These are phyloP conservation scores for Quercus bicolor DNA, from an alignment of 306 rosid genomes.

Conservation along the genomic window DNA sequence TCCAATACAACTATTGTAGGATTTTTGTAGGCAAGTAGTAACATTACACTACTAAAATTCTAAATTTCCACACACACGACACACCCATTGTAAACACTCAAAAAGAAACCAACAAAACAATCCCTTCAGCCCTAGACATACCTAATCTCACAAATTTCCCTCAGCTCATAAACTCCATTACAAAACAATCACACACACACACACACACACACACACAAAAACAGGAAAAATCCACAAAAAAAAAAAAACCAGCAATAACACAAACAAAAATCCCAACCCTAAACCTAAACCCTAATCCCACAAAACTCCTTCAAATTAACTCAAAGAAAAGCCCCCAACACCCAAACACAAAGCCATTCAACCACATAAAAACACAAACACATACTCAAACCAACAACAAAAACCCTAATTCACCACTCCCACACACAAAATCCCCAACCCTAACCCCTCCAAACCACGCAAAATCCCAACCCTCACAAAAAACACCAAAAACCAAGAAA, in stretches of 20 bases:
- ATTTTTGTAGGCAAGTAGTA: too few species aligned
- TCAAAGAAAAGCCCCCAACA: too few species aligned
- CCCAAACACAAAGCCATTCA: too few species aligned
- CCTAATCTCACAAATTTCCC: background rate
- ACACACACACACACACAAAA: background rate
- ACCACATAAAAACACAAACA: too few species aligned
- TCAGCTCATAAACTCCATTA: background rate
- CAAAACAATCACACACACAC: background rate
- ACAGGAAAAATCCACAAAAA: background rate
- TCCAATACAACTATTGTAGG: too few species aligned
- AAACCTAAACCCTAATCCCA: constrained; percentile 10
- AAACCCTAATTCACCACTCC: too few species aligned
- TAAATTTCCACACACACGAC: background rate
- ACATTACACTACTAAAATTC: too few species aligned
- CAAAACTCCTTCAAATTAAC: background rate
- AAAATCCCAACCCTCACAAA: background rate
- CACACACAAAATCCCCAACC: constrained; percentile 1
- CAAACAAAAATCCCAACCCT: constrained; percentile 1
- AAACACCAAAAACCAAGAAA: background rate
- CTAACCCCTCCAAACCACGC: background rate
- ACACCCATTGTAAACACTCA: background rate
- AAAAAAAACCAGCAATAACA: background rate
- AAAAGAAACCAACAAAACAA: background rate
- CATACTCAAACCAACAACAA: too few species aligned
- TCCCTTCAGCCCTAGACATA: background rate